These are phyloP conservation scores for Talaromyces sp. DNA, from an alignment of 2,329 filamentous ascomycete species.

Conservation along the genomic window DNA sequence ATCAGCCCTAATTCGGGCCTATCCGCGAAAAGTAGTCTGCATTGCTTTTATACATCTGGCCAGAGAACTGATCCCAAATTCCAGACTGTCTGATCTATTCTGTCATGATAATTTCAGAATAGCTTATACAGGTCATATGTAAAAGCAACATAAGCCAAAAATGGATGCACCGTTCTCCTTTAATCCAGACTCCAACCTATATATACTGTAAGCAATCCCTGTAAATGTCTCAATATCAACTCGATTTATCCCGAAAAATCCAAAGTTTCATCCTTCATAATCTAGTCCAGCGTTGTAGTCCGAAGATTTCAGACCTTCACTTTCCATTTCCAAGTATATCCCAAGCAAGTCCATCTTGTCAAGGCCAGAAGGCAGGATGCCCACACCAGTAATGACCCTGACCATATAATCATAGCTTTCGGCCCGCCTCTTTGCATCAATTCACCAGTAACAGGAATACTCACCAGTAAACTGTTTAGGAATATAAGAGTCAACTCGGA, in stretches of 20 bases:
- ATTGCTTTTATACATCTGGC: background rate
- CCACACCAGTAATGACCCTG: conserved; percentile 43
- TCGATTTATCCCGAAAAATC: background rate
- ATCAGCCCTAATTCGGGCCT: background rate
- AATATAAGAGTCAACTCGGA: background rate
- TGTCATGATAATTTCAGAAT: background rate
- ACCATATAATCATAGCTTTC: conserved; percentile 45
- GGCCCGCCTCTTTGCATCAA: conserved; percentile 49
- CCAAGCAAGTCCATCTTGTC: conserved; percentile 39
- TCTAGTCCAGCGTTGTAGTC: no score
- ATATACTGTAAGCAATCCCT: background rate
- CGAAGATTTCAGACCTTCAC: conserved; percentile 30
- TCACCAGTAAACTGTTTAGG: conserved; percentile 39
- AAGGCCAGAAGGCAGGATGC: conserved; percentile 33
- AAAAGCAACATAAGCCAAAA: background rate
- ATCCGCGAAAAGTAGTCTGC: background rate
- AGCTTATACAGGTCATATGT: background rate
- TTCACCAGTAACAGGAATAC: conserved; percentile 49
- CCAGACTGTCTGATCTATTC: background rate
- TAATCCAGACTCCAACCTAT: background rate
- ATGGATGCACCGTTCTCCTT: background rate
- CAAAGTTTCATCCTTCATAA: background rate
- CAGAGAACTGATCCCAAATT: background rate
- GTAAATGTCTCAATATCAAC: background rate
- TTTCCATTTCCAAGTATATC: conserved; percentile 38